Conservation (phyloP, 306 rosid genomes). For the Cercis canadensis region DNA sequence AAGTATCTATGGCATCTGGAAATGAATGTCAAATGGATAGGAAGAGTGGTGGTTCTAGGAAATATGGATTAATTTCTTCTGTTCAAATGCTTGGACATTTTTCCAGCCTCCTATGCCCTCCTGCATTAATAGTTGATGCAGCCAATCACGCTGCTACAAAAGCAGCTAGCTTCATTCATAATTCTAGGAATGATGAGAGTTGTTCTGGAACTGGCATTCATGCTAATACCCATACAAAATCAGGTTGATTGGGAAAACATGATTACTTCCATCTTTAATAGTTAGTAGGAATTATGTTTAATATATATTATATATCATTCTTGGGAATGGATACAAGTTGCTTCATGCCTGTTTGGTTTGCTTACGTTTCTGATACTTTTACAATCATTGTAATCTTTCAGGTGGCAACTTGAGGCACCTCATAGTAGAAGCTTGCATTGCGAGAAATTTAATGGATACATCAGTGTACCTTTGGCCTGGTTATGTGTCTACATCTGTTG, state of each 20-base stretch:
- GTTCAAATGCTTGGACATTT: conserved; percentile 75
- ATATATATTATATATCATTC: conserved; percentile 3
- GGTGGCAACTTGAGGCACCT: conserved; percentile 87
- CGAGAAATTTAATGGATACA: conserved; percentile 70
- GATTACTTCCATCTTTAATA: conserved; percentile 22
- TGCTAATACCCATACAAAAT: conserved; percentile 46
- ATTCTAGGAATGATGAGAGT: conserved; percentile 52
- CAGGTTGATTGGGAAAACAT: conserved; percentile 50
- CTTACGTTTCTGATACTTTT: conserved; percentile 33
- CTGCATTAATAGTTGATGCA: conserved; percentile 63
- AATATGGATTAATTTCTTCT: conserved; percentile 65
- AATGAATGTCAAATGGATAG: conserved; percentile 36
- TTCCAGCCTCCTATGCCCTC: conserved; percentile 76
- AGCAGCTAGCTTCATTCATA: conserved; percentile 55
- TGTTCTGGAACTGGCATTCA: conserved; percentile 50
- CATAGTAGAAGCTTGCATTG: conserved; percentile 82
- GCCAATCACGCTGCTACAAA: conserved; percentile 72
- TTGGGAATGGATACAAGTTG: conserved; percentile 16
- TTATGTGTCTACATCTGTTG: conserved; percentile 59
- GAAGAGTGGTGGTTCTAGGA: conserved; percentile 47
- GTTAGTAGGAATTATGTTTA: conserved; percentile 25
- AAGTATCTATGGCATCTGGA: conserved; percentile 39
- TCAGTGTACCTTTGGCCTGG: conserved; percentile 79
- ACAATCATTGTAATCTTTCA: conserved; percentile 47
- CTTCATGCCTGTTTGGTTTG: conserved; percentile 13